Base-by-base conservation (phyloP, 352 stramenopile species). In the Halophytophthora batemanensis region DNA sequence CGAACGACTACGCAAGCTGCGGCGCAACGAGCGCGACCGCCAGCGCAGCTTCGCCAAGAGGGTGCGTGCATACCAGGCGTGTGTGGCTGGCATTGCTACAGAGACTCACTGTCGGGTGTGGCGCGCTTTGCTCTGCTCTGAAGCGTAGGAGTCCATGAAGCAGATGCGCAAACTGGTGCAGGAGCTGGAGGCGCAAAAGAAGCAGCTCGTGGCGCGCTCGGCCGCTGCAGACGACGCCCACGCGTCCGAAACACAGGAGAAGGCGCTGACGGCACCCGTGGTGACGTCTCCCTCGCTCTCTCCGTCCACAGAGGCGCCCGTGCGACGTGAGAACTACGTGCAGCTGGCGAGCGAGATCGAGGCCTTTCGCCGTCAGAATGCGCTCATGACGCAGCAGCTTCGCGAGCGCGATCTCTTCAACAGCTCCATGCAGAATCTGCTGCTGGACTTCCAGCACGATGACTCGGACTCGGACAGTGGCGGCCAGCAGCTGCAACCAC, bases 11-110 rank as follows among this genome's bases (percentile, higher is more conserved):
- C 74, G 70, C 45, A 77, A 77, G 34, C 49, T 59, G 45, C 59
- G 64, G 3, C 73, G 76, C 48, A 87, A 87, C 56, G 76, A 78
- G 25, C 76, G 76, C 49, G 76, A 87, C 53, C 73, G 76, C 41
- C 63, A 74, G 40, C 73, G 70, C 52, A 82, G 62, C 34, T 66
- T 72, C 25, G 61, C 77, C 59, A 82, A 83, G 50, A 66, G 75
- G 44, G 74, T 86, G 51, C 34, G 55, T 18, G n/a, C 6, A 25
- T 13, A 44, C 25, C 6, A 2, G 44, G 18, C 18, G 23, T 40
- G 18, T 18, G 6, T 43, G 37, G 15, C 21, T 35, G 29, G 6
- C 7, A 35, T 13, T 35, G 29, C 7, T 13, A 6, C 13, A 6
- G 29, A 35, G 29, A 35, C 29, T 35, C 7, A 35, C 29, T 35